Evolutionary conservation across 768 basidiomycete genomes (phyloP), one percentile per base, ranked within the genome.

Genomic region (Tylopilus vinaceipallidus): DNA sequence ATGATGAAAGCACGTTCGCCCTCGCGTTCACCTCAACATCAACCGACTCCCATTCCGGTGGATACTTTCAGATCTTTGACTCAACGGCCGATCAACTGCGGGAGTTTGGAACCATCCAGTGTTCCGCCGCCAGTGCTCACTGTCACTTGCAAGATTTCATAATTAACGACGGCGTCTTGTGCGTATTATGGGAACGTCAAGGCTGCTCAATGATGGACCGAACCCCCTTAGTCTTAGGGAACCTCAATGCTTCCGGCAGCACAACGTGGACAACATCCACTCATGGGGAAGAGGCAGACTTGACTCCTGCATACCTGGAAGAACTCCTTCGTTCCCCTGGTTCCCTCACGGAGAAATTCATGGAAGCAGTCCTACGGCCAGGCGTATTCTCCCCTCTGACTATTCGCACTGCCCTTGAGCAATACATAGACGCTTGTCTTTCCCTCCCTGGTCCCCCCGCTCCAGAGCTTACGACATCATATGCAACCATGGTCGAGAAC

Each of bases 241-340:
- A 68, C 29, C 56, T 52, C 43, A 55, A 50, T 61, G 69, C 49
- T 59, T 67, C 56, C 58, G 55, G 44, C 43, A 47, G 64, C 33
- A 50, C 69, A 41, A 46, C 63, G 32, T 91, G 90, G 87, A 70
- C 70, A 45, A 69, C 73, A 24, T 80, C 79, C 7, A 71, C 72
- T 40, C 83, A 87, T 59, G 77, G 84, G n/a, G 76, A 78, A 54
- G 84, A 90, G 70, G 76, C 81, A 36, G 88, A 87, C 62, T 75
- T 88, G 60, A 89, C 89, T 0, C 88, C 94, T 16, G 82, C 84
- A n/a, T 86, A 89, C 68, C 83, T 98, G 57, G 93, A 95, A 59
- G 90, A 91, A 57, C 77, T 86, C 45, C 79, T 95, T 49, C 71
- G 86, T 48, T 74, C 80, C 26, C 77, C 82, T 22, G 84, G 84